Evolutionary conservation across 139 green algal species (phyloP), one percentile per base, ranked within the genome.

Genomic region (Trebouxia sp.): DNA sequence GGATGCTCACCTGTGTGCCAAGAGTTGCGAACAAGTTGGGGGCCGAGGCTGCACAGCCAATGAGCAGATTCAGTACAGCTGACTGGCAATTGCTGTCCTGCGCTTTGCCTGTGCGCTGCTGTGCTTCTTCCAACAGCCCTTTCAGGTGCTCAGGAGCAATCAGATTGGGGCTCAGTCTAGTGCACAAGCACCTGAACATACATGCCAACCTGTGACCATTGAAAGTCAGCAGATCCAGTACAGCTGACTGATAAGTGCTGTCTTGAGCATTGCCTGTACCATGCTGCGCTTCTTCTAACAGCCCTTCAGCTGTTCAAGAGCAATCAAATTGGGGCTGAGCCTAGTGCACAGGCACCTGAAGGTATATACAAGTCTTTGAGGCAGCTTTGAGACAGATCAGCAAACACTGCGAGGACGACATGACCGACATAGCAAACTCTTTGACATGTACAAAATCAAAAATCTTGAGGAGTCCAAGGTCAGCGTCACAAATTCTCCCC

Each of bases 251-350:
- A 39, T 38, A 69, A 5, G 14, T 30, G 5, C 30, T 45, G 28
- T 65, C 37, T 30, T 88, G 48, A 48, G 30, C 77, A 65, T 76
- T 75, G 65, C 20, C 43, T 38, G 37, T 50, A 26, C 38, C 75
- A 58, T 56, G 72, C 43, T 26, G 14, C 1, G 80, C 83, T n/a
- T 85, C 69, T 11, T 80, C 35, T 39, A 91, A 79, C 32, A 93
- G 80, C 3, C 82, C 91, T 11, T 37, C n/a, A 94, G 32, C 32
- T 87, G 75, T 41, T 90, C 80, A 6, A 79, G 80, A 5, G 88
- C 41, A 26, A 97, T 65, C 39, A 97, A 82, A 10, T 65, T 87
- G 62, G 86, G 89, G 10, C 82, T 86, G 20, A 92, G 76, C 45
- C 83, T 76, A 28, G 53, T 39, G 26, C 81, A 81, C 58, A 95